Conservation (phyloP, 371 early-diverging fungal genomes). For the Rhizopus arrhizus region DNA sequence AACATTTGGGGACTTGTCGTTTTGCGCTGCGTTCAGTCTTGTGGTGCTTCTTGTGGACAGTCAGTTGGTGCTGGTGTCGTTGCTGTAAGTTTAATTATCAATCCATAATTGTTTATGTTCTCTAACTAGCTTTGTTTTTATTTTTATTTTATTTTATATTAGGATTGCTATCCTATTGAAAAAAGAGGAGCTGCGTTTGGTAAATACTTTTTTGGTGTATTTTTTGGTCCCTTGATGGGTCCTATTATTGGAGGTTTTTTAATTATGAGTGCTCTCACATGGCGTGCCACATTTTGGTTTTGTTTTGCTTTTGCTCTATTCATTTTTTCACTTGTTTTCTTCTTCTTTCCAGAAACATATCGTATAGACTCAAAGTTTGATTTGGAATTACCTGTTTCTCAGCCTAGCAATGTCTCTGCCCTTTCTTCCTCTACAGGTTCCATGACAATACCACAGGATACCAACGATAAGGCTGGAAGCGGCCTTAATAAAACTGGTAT, state of each 20-base stretch:
- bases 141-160: conserved; percentile 9
- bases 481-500: neutral
- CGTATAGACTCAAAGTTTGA: conserved; percentile 44
- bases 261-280: conserved; percentile 49
- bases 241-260: conserved; percentile 45
- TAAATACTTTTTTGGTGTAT: conserved; percentile 58
- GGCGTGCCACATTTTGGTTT: conserved; percentile 71
- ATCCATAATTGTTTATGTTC: neutral
- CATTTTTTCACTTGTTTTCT: conserved; percentile 54
- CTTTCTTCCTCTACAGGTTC: no score
- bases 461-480: no score
- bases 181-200: conserved; percentile 49
- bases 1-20: conserved; percentile 59
- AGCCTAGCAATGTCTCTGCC: no score
- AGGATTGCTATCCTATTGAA: conserved; percentile 40
- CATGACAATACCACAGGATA: no score
- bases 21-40: conserved; percentile 71
- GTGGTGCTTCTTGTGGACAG: conserved; percentile 66
- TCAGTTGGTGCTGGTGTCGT: conserved; percentile 59
- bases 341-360: conserved; percentile 75
- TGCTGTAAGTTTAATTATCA: conserved; percentile 31
- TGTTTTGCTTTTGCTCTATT: conserved; percentile 62
- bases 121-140: conserved; percentile 43
- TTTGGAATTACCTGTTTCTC: neutral
- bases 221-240: conserved; percentile 57